Conservation (phyloP, 106 monocot genomes). For the Dioscorea zingiberensis region DNA sequence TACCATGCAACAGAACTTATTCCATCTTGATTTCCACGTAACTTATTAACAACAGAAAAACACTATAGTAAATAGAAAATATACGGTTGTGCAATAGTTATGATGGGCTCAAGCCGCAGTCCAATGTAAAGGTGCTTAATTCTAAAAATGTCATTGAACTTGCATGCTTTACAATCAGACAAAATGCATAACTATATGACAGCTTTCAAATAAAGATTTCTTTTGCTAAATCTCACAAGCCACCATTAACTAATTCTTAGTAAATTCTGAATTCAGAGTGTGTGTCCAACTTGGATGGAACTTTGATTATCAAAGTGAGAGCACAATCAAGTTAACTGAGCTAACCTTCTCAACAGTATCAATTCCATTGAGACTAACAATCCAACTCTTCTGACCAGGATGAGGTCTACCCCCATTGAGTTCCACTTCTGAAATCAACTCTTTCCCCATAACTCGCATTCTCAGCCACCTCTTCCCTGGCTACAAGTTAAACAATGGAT, state of each 20-base stretch:
- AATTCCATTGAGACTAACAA: constrained; percentile 60
- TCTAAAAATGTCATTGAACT: not conserved
- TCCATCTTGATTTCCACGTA: too few species aligned
- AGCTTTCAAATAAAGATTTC: not conserved
- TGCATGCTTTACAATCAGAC: not conserved
- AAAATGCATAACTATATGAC: not conserved
- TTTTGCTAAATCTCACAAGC: not conserved
- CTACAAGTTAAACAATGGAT: constrained; percentile 19
- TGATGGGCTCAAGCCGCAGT: too few species aligned
- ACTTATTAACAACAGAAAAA: too few species aligned
- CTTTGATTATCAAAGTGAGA: not conserved
- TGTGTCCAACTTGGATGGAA: too few species aligned
- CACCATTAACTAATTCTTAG: too few species aligned
- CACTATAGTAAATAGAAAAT: too few species aligned
- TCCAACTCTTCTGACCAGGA: constrained; percentile 74
- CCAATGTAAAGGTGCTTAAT: too few species aligned
- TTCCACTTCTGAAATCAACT: constrained; percentile 49
- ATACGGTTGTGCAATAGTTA: too few species aligned
- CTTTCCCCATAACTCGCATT: constrained; percentile 43
- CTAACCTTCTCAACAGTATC: constrained; percentile 66
- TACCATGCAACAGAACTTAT: too few species aligned
- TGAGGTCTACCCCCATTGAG: constrained; percentile 63
- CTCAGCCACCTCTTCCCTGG: constrained; percentile 91
- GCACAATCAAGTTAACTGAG: not conserved
- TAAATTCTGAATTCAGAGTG: too few species aligned